Conservation (phyloP, 306 rosid genomes). For the Prunus mira region DNA sequence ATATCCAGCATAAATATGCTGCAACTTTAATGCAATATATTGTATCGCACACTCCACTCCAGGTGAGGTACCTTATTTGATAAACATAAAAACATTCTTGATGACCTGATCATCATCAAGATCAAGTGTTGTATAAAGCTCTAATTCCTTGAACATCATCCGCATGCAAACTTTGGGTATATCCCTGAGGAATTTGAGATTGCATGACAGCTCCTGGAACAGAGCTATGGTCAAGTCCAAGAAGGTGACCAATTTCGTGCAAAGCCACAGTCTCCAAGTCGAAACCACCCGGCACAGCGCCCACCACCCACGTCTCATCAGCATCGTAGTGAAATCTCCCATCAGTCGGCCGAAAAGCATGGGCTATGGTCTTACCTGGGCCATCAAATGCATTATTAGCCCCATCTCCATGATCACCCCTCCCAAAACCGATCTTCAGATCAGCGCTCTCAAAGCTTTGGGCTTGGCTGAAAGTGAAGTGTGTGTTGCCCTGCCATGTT, state of each 20-base stretch:
- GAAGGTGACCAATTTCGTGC: constrained; percentile 39
- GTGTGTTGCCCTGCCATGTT: constrained; percentile 20
- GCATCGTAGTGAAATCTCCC: constrained; percentile 35
- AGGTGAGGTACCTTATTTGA: neutral
- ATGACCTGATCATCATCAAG: neutral
- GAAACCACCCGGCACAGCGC: neutral
- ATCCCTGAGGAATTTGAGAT: neutral
- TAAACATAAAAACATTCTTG: neutral
- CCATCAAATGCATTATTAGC: constrained; percentile 12
- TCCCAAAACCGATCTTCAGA: constrained; percentile 13
- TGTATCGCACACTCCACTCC: neutral
- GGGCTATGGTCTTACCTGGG: constrained; percentile 1
- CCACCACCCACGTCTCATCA: constrained; percentile 22
- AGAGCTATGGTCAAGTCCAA: constrained; percentile 34
- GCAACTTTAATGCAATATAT: too few relatives aligned
- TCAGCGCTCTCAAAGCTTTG: neutral
- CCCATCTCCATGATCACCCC: constrained; percentile 32
- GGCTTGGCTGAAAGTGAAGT: constrained; percentile 11
- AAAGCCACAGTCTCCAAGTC: constrained; percentile 32
- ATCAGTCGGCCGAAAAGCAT: constrained; percentile 16
- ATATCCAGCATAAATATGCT: too few relatives aligned
- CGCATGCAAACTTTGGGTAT: constrained; percentile 13
- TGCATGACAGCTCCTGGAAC: constrained; percentile 26
- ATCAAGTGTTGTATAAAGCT: constrained; percentile 16
- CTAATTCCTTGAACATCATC: constrained; percentile 36